Base-by-base conservation (phyloP, 805 yeast species). In the Saccharomycopsis fibuligera region DNA sequence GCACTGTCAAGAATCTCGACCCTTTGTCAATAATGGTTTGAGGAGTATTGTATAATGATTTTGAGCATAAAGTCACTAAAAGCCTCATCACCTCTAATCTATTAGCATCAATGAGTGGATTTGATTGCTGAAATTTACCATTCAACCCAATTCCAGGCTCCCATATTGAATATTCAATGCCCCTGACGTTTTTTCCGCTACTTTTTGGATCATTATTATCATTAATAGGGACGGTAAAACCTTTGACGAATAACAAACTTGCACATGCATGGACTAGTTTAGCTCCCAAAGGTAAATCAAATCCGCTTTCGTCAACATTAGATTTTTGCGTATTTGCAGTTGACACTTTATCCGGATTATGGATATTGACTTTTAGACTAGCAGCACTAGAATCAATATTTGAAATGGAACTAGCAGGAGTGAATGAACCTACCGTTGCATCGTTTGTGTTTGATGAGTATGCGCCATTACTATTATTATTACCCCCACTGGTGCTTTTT, bases 101-200 rank as follows among this genome's bases (percentile, higher is more conserved):
- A 59, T 85, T 79, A 23, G 78, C 61, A 56, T 85, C 90, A 36
- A 78, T 58, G 21, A 68, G 65, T 1, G 74, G 65, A 51, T 62
- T 42, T 12, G 55, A 45, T 2, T 16, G 23, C 16, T 9, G 42
- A 38, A 50, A 57, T 5, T 45, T 46, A 3, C 54, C 62, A 2
- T 62, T 57, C 2, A 68, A 61, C 2, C 87, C 90, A 29, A 89
- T 72, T 4, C 96, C 96, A 3, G 84, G 78, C 57, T 86, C 95
- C 96, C 96, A 89, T 1, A 83, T 68, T 5, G 68, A 54, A 44
- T 64, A 65, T 22, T 72, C 72, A 3, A 61, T 55, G 5, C 66
- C 63, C 25, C 63, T 62, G 21, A 42, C 37, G 35, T 31, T 30
- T 23, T 3, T n/a, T 24, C 60, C 49, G 19, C 42, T 31, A 12